Percentiles rank a stretch among this genome's conserved stretches.
These are phyloP conservation scores for Priceomyces fermenticarens DNA, from an alignment of 805 yeast species.

Conservation along the genomic window DNA sequence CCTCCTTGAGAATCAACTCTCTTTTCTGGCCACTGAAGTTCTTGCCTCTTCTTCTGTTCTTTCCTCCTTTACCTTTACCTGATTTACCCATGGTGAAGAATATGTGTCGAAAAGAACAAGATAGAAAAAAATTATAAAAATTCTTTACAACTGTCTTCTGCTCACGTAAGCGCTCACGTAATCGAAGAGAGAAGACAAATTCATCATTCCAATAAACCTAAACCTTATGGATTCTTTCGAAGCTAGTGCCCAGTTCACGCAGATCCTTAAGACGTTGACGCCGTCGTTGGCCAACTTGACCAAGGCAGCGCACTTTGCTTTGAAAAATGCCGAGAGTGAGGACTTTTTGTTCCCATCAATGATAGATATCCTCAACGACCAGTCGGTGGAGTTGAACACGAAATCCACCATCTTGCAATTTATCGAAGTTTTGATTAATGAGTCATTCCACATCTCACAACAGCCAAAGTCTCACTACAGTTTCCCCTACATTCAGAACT, in stretches of 20 bases:
- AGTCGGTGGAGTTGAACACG: slow-evolving; percentile 51
- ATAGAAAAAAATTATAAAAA: not conserved
- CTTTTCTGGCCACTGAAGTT: slow-evolving; percentile 92
- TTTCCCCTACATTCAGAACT: slow-evolving; percentile 35
- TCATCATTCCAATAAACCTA: not conserved
- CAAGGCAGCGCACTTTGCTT: slow-evolving; percentile 54
- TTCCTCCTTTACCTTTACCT: slow-evolving; percentile 81
- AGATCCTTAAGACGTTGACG: slow-evolving; percentile 58
- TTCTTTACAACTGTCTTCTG: too few relatives aligned
- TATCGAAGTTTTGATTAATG: slow-evolving; percentile 56
- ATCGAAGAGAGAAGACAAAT: not conserved
- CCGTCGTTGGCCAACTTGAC: slow-evolving; percentile 57
- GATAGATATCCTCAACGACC: slow-evolving; percentile 52
- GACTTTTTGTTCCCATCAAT: slow-evolving; percentile 71
- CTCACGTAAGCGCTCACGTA: too few relatives aligned
- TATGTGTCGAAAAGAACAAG: not conserved
- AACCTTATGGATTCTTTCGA: slow-evolving; percentile 80
- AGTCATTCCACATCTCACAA: slow-evolving; percentile 31
- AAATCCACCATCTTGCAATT: slow-evolving; percentile 68
- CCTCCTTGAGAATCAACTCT: slow-evolving; percentile 88
- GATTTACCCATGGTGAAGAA: slow-evolving; percentile 63
- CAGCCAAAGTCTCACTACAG: slow-evolving; percentile 32
- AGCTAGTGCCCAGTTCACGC: slow-evolving; percentile 72
- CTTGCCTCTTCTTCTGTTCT: slow-evolving; percentile 98
- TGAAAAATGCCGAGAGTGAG: slow-evolving; percentile 54